A percentile compares a stretch with the other conserved stretches of the same genome.
phyloP scores from a whole-genome alignment of 2,329 filamentous ascomycete genomes.

The Elsinoe arachidis region DNA sequence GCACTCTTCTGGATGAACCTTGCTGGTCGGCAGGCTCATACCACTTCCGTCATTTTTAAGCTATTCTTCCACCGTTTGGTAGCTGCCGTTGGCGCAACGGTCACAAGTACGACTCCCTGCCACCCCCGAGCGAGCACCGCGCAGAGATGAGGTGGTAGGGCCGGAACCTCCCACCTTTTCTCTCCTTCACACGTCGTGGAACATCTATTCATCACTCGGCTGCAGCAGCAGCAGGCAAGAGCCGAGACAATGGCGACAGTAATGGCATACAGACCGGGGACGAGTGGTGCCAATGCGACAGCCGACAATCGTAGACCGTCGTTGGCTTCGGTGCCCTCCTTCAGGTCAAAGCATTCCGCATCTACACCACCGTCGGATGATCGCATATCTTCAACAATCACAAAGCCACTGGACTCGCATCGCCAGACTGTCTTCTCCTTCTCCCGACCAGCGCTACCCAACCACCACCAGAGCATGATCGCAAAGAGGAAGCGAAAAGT shows the following conservation, averaged over 20 bases:
- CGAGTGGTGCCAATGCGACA: conserved; percentile 6
- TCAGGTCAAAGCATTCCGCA: conserved; percentile 12
- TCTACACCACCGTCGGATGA: conserved; percentile 11
- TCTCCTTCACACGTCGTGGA: background rate
- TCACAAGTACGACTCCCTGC: conserved; percentile 4
- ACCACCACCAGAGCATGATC: conserved; percentile 7
- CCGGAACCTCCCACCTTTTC: background rate
- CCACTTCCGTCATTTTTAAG: background rate
- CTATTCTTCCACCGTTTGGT: conserved; percentile 5
- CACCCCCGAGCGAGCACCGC: background rate
- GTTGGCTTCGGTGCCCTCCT: conserved; percentile 23
- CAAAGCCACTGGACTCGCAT: conserved; percentile 4
- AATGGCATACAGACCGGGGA: conserved; percentile 10
- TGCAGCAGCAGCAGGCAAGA: conserved; percentile 5
- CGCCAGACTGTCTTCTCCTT: conserved; percentile 10
- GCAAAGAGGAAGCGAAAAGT: conserved; percentile 23
- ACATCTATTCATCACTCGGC: background rate
- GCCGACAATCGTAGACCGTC: conserved; percentile 20
- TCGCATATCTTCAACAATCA: conserved; percentile 12
- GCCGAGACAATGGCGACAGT: conserved; percentile 27
- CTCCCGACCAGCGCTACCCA: conserved; percentile 7
- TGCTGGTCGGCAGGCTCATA: background rate
- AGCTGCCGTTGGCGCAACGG: conserved; percentile 13
- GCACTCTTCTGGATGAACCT: background rate
- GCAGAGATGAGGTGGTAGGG: background rate